phyloP scores from a whole-genome alignment of 768 basidiomycete species.

The Kondoa subrosea region DNA sequence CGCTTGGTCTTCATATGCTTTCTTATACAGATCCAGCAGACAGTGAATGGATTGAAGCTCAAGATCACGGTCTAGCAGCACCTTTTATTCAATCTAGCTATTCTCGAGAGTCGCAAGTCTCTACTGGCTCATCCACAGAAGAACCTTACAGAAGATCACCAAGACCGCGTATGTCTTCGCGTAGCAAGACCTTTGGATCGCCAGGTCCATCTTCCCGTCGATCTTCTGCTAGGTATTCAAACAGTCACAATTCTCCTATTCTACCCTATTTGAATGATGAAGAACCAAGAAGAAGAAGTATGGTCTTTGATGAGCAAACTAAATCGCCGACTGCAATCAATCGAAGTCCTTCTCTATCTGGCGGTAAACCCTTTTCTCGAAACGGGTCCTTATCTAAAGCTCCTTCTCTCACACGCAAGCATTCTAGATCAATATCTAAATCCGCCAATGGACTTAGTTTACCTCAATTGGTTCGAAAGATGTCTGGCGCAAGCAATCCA shows the following conservation, averaged over 20 bases:
- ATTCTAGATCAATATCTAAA: not conserved
- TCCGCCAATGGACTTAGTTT: not conserved
- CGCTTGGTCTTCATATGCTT: not conserved
- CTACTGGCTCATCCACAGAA: not conserved
- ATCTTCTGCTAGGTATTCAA: not conserved
- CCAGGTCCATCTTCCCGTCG: not conserved
- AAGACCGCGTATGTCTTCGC: not conserved
- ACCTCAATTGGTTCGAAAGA: not conserved
- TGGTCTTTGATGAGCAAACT: not conserved
- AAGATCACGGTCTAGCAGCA: not conserved
- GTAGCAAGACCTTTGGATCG: not conserved
- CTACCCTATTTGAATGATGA: not conserved
- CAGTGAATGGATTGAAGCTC: not conserved
- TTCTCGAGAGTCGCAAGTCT: not conserved
- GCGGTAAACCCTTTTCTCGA: not conserved
- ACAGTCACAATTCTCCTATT: not conserved
- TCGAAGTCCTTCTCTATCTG: not conserved
- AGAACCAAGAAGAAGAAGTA: not conserved
- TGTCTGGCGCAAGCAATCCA: not conserved
- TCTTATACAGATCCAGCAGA: not conserved
- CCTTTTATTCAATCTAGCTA: not conserved
- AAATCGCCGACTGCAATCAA: not conserved
- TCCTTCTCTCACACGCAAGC: not conserved
- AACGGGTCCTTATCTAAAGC: not conserved
- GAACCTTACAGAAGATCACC: not conserved